Percentiles rank a stretch among this genome's conserved stretches.
phyloP scores from a whole-genome alignment of 1,139 yeast genomes.

The Kluyveromyces sp. region DNA sequence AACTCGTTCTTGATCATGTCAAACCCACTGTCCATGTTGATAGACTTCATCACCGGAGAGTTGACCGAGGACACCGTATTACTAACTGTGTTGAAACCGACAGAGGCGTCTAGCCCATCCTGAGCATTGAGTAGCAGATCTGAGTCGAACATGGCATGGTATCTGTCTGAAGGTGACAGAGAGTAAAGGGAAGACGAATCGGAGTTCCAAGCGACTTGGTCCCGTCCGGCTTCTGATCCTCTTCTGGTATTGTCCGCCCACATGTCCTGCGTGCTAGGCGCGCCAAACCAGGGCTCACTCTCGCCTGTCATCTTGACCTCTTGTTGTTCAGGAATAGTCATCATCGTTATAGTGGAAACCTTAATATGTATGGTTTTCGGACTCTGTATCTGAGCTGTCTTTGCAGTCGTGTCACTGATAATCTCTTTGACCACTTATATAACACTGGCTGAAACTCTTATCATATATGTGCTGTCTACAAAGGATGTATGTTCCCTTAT shows the following conservation, averaged over 20 bases:
- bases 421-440: too few species aligned
- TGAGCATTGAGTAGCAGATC: slow-evolving; percentile 6
- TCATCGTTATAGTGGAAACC: too few species aligned
- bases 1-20: slow-evolving; percentile 3
- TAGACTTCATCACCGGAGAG: slow-evolving; percentile 9
- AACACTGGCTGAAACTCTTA: too few species aligned
- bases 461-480: too few species aligned
- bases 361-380: neutral
- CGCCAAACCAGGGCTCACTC: neutral
- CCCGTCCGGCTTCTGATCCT: neutral
- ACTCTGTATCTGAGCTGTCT: too few species aligned
- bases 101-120: slow-evolving; percentile 9
- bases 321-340: neutral
- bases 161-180: slow-evolving; percentile 21
- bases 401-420: too few species aligned
- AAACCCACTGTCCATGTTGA: slow-evolving; percentile 8
- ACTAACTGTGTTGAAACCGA: slow-evolving; percentile 9
- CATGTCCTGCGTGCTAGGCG: neutral
- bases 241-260: neutral
- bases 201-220: slow-evolving; percentile 12
- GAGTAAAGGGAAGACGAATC: slow-evolving; percentile 24
- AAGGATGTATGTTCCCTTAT: too few species aligned
- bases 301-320: neutral
- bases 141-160: slow-evolving; percentile 12
- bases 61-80: slow-evolving; percentile 9